Base-by-base conservation (phyloP, 768 basidiomycete genomes). In the Neoboletus magnificus region DNA sequence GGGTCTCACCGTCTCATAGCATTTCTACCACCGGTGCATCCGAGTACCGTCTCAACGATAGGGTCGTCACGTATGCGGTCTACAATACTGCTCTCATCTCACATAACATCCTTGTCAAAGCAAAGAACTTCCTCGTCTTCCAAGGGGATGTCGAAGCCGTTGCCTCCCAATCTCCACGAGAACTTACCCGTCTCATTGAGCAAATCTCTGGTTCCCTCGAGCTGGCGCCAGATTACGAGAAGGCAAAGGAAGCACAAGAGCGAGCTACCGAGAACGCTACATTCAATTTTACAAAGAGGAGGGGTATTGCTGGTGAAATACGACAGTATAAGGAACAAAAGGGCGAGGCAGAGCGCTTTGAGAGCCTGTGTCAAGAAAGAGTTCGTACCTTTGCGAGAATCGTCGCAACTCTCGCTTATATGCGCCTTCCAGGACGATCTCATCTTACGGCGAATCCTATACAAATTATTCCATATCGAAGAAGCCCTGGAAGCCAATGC, bases 141-240 rank as follows among this genome's bases (percentile, higher is more conserved):
- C 97, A 99, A 68, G 97, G 97, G 49, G 97, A 98, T 67, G 97
- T 99, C 32, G 97, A 99, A 73, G 92, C 93, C 2, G 92, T 99
- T 33, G 97, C 97, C 1, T 91, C 91, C 3, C 97, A 99, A 63
- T 93, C 91, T 1, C 84, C 97, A 16, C 86, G 86, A 55, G 94
- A 96, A 62, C 83, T 98, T 22, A 81, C 95, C 1, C 83, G 84
- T 18, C 85, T 98, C 32, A 89, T 99, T 44, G 97, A 99, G 62
- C 93, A 98, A 68, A 98, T 98, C 58, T 90, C 87, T 56, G 96
- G 96, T 1, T 97, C 93, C 0, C 78, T 96, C 22, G 97, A 98
- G 66, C 83, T 97, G 12, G 85, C 91, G 2, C 73, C 76, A 0
- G 93, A 93, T 56, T 99, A 98, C 64, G 93, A 98, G 55, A 84